A percentile compares a stretch with the other conserved stretches of the same genome.
Evolutionary conservation across 257 asterid genomes (phyloP).

Genomic region (Schizonepeta tenuifolia): DNA sequence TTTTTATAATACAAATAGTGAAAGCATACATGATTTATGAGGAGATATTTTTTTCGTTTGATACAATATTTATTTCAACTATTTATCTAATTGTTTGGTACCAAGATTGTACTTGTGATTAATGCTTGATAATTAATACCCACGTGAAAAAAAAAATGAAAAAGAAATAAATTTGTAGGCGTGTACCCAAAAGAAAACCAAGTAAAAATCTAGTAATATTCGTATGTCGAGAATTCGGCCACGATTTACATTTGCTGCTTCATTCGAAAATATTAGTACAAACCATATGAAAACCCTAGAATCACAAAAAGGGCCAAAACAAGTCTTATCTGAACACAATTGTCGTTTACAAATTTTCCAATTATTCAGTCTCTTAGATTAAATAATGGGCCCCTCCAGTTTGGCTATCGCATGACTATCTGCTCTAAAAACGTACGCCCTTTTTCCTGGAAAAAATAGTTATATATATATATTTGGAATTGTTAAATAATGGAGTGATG

Average conservation of each 20-base stretch:
- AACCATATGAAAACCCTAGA: neutral
- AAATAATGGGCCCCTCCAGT: constrained; percentile 2
- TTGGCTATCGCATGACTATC: neutral
- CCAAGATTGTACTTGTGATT: neutral
- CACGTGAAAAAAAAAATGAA: neutral
- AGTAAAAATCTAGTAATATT: neutral
- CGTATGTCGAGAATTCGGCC: constrained; percentile 13
- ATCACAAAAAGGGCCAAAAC: constrained; percentile 10
- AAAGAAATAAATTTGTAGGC: neutral
- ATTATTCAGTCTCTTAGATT: constrained; percentile 9
- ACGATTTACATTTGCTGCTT: constrained; percentile 24
- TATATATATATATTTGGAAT: too few relatives aligned
- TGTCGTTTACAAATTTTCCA: constrained; percentile 25
- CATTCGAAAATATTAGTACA: neutral
- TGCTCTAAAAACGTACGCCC: neutral
- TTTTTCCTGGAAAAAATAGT: neutral
- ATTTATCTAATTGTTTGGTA: neutral
- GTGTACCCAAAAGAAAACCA: neutral
- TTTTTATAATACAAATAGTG: neutral
- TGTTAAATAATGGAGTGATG: too few relatives aligned
- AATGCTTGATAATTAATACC: neutral
- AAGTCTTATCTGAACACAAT: neutral
- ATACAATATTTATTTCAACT: neutral
- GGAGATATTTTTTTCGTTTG: too few relatives aligned
- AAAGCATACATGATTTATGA: neutral